A percentile compares a stretch with the other conserved stretches of the same genome.
phyloP scores from a whole-genome alignment of 139 green algal genomes.

The Picochlorum sp. region DNA sequence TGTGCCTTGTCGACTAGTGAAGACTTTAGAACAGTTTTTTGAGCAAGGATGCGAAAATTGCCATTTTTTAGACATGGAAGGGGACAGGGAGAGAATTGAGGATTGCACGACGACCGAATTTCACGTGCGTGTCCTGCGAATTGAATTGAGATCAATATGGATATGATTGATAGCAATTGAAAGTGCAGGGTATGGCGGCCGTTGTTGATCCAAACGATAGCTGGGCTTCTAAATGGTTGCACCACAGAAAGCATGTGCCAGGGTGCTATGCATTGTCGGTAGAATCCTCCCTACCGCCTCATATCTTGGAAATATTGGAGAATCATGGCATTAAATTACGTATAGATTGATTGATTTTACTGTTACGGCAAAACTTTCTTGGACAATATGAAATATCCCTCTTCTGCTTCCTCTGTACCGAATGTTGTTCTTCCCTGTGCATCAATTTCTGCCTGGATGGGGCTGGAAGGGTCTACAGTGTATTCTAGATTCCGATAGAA shows the following conservation, averaged over 20 bases:
- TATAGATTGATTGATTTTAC: background rate
- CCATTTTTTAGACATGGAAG: constrained; percentile 45
- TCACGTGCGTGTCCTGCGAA: constrained; percentile 30
- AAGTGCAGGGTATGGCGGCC: constrained; percentile 44
- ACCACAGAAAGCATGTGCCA: constrained; percentile 36
- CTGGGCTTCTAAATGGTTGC: constrained; percentile 64
- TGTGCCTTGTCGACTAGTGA: constrained; percentile 32
- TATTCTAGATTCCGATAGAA: constrained; percentile 36
- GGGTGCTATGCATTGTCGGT: constrained; percentile 43
- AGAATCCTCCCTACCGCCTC: constrained; percentile 10
- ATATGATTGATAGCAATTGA: too few relatives aligned
- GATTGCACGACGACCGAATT: constrained; percentile 72
- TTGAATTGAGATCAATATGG: background rate
- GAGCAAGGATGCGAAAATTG: constrained; percentile 73
- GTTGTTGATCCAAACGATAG: constrained; percentile 56
- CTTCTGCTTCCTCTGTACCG: too few relatives aligned
- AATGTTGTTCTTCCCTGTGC: too few relatives aligned
- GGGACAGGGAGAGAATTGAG: constrained; percentile 39
- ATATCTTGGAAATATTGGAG: constrained; percentile 20
- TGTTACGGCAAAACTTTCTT: background rate
- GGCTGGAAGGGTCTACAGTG: constrained; percentile 13
- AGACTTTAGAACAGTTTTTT: constrained; percentile 38
- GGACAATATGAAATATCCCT: background rate
- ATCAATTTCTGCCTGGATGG: background rate
- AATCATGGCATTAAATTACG: constrained; percentile 5